Conservation (phyloP, 139 green algal species). For the Chlorella sp. region DNA sequence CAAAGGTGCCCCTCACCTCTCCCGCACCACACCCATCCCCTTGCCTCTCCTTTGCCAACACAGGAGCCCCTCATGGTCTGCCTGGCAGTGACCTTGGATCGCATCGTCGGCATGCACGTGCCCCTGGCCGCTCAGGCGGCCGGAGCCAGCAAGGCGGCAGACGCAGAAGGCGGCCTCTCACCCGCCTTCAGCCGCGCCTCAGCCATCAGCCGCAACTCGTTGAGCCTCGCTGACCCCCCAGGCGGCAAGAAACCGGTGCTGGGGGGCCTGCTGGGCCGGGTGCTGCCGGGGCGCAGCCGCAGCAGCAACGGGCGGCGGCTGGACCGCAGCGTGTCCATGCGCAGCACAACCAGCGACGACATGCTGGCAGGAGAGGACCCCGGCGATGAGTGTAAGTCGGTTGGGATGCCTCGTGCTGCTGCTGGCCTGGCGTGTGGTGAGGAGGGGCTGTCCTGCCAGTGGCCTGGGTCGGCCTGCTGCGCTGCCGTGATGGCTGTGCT, state of each 20-base stretch:
- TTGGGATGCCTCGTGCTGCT: too few relatives aligned
- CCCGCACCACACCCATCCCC: too few relatives aligned
- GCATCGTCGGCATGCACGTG: not conserved
- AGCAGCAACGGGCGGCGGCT: not conserved
- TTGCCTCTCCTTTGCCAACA: too few relatives aligned
- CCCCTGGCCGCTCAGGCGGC: not conserved
- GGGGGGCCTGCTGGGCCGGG: not conserved
- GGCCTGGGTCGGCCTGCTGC: too few relatives aligned
- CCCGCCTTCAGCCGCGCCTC: not conserved
- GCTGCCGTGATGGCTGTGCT: too few relatives aligned
- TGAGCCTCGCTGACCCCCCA: not conserved
- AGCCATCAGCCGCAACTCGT: not conserved
- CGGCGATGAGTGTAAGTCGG: conserved; percentile 6
- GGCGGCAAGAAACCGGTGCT: too few relatives aligned
- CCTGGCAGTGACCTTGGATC: conserved; percentile 26
- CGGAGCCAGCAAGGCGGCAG: not conserved
- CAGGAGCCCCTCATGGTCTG: conserved; percentile 38
- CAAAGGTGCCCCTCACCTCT: too few relatives aligned
- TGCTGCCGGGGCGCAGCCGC: not conserved
- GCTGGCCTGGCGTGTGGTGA: not conserved
- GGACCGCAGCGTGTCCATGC: not conserved
- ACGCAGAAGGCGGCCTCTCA: not conserved
- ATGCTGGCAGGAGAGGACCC: conserved; percentile 10
- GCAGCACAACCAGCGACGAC: not conserved
- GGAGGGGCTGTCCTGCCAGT: too few relatives aligned